Percentiles rank a stretch among this genome's conserved stretches.
phyloP scores from a whole-genome alignment of 2,329 filamentous ascomycete species.

The Elsinoe arachidis region DNA sequence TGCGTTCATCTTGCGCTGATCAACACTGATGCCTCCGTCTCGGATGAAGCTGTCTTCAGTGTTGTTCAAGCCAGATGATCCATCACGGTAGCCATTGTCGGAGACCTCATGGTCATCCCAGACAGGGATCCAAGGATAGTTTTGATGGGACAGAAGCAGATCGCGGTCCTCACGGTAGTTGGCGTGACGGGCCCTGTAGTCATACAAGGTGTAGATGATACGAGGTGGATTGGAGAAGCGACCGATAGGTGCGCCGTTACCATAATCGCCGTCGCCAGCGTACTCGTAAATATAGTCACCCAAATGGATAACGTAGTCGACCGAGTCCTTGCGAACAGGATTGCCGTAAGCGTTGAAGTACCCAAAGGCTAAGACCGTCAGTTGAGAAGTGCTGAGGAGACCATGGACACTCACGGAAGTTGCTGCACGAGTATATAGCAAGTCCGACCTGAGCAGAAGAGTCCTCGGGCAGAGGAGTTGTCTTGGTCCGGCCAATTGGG shows the following conservation, averaged over 20 bases:
- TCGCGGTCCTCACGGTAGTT: constrained; percentile 55
- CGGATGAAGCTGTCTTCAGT: constrained; percentile 57
- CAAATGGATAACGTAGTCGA: constrained; percentile 39
- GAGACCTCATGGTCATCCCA: constrained; percentile 59
- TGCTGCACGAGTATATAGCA: constrained; percentile 63
- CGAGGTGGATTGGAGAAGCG: constrained; percentile 47
- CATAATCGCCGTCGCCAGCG: constrained; percentile 31
- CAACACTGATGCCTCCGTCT: constrained; percentile 52
- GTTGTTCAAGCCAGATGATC: constrained; percentile 53
- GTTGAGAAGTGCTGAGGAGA: constrained; percentile 14
- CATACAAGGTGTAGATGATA: constrained; percentile 45
- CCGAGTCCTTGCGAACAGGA: constrained; percentile 34
- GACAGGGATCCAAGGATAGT: constrained; percentile 54
- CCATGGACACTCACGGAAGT: constrained; percentile 46
- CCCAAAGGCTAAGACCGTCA: constrained; percentile 30
- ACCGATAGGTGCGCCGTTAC: constrained; percentile 30
- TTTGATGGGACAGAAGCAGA: constrained; percentile 46
- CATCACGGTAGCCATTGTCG: constrained; percentile 58
- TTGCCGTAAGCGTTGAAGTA: constrained; percentile 38
- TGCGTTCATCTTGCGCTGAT: constrained; percentile 64
- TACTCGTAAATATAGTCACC: constrained; percentile 59
- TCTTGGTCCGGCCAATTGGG: constrained; percentile 61
- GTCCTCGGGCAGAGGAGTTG: constrained; percentile 50
- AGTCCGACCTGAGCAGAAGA: constrained; percentile 51
- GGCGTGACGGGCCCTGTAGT: constrained; percentile 52